Conservation (phyloP, 2,329 filamentous ascomycete genomes). For the Cladosporium velox region DNA sequence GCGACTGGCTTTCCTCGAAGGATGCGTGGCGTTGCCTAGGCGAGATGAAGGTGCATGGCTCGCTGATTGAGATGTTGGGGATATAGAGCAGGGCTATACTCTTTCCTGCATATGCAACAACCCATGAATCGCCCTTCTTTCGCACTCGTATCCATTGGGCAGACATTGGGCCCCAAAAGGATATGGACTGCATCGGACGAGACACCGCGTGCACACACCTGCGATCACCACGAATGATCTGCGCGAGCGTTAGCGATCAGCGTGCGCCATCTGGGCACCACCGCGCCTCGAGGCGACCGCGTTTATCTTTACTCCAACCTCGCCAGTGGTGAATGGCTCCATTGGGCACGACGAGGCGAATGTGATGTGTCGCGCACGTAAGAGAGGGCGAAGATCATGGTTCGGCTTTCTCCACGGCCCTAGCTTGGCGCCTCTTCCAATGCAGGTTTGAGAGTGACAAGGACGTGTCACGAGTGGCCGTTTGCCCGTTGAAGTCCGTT, state of each 20-base stretch:
- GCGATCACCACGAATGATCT: slow-evolving; percentile 9
- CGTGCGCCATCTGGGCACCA: slow-evolving; percentile 14
- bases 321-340: neutral
- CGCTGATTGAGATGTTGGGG: neutral
- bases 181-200: neutral
- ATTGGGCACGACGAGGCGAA: neutral
- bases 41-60: neutral
- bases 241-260: slow-evolving; percentile 6
- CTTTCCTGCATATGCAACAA: slow-evolving; percentile 6
- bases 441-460: slow-evolving; percentile 13
- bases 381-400: neutral
- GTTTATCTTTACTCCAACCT: slow-evolving; percentile 7
- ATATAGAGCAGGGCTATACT: slow-evolving; percentile 7
- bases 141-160: slow-evolving; percentile 11
- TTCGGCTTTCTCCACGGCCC: slow-evolving; percentile 14
- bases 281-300: neutral
- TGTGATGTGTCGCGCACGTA: neutral
- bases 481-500: slow-evolving; percentile 9
- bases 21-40: neutral
- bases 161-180: slow-evolving; percentile 4
- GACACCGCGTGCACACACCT: slow-evolving; percentile 2
- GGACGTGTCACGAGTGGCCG: slow-evolving; percentile 15
- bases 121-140: neutral
- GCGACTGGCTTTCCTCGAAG: neutral
- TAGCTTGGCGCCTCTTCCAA: slow-evolving; percentile 12